Base-by-base conservation (phyloP, 805 yeast species). In the Suhomyces sp. region DNA sequence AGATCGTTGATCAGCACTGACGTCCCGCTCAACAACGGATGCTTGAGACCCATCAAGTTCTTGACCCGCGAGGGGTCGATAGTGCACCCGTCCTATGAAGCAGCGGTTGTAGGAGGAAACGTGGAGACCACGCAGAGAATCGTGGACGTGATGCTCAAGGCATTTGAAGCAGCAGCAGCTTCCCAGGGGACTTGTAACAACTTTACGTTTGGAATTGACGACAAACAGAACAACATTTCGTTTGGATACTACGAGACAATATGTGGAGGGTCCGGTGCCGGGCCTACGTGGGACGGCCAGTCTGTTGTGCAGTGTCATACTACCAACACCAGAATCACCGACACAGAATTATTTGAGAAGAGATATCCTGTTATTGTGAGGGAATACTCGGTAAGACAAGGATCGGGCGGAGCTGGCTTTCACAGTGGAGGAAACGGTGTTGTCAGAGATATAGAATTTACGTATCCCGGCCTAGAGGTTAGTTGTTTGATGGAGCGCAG, bases 111-210 rank as follows among this genome's bases (percentile, higher is more conserved):
- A 17, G 80, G 79, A 2, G 97, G 97, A 7, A 93, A 93, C 67
- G 98, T 93, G 6, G 87, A 92, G 71, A 93, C 98, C 1, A 87
- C 97, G 1, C 98, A 94, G 69, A 80, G 97, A 60, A 84, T 94
- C 46, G 91, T 96, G 0, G 97, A 92, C 69, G 93, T 88, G 2
- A 82, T 94, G 41, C 76, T 93, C 63, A 86, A 86, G 61, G 94
- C 98, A 0, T 91, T 94, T 67, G 79, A 82, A 55, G 90, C 91
- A 5, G 88, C 90, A 74, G 97, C 97, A 2, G 97, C 91, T 58
- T 91, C 97, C 1, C 98, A 93, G 71, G 97, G 97, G 44, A 91
- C 94, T 54, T 90, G 97, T 68, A 93, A 94, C 70, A 94, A 93
- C 70, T 83, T 93, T 60, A 92, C 97, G 0, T 93, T 92, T 74